A percentile compares a stretch with the other conserved stretches of the same genome.
These are phyloP conservation scores for Eucalyptus melliodora DNA, from an alignment of 345 rosid genomes.

Conservation along the genomic window DNA sequence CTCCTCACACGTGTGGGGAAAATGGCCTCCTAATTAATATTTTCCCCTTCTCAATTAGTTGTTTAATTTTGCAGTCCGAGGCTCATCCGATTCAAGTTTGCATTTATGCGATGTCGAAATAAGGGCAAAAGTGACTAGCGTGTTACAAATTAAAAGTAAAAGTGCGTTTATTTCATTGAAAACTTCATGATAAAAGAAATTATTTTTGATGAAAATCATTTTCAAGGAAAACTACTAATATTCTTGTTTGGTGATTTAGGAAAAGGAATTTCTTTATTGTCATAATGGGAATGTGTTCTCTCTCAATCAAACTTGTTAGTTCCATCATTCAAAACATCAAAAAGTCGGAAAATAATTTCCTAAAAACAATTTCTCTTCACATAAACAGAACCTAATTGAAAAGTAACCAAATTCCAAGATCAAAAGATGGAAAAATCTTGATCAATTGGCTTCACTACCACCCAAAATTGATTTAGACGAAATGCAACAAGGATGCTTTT, in stretches of 20 bases:
- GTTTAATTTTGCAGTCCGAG: background rate
- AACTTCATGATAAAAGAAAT: background rate
- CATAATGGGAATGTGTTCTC: rapidly evolving
- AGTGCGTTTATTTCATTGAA: background rate
- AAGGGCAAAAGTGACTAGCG: background rate
- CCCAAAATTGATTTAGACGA: background rate
- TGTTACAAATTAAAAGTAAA: background rate
- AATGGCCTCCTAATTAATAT: background rate
- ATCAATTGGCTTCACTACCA: background rate
- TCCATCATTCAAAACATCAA: background rate
- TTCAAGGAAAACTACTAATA: background rate
- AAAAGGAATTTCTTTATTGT: background rate
- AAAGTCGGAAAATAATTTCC: background rate
- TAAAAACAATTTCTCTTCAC: rapidly evolving
- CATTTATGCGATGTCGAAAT: background rate
- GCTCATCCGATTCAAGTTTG: background rate
- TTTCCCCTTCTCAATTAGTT: background rate
- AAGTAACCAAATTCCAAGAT: background rate
- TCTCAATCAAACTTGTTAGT: background rate
- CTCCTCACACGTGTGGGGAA: background rate
- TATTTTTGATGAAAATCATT: rapidly evolving
- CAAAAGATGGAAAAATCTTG: background rate
- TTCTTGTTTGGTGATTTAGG: background rate
- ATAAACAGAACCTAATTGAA: background rate
- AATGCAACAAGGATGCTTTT: background rate